Percentiles rank a stretch among this genome's conserved stretches.
phyloP scores from a whole-genome alignment of 441 rosid species.

The Melastoma candidum region DNA sequence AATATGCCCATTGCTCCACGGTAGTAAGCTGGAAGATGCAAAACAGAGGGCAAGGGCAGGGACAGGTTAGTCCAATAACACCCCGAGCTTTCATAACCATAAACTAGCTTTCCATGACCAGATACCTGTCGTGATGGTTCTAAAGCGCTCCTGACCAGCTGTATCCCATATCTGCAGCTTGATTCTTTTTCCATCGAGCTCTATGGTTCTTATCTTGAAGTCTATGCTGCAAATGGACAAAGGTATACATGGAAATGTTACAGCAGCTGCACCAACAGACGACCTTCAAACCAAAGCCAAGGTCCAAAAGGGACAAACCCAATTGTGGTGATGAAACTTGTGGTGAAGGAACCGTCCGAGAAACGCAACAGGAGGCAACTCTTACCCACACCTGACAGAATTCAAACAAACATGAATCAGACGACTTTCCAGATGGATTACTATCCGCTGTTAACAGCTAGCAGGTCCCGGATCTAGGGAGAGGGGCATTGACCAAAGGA shows the following conservation, averaged over 20 bases:
- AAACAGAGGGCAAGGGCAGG: not conserved
- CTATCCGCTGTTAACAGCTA: too few relatives aligned
- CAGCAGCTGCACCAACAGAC: not conserved
- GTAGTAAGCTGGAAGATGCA: slow-evolving; percentile 42
- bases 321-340: slow-evolving; percentile 72
- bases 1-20: slow-evolving; percentile 78
- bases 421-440: too few relatives aligned
- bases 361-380: slow-evolving; percentile 66
- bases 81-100: not conserved
- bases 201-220: slow-evolving; percentile 74
- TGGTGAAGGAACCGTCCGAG: slow-evolving; percentile 73
- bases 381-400: slow-evolving; percentile 61
- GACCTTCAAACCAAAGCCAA: not conserved
- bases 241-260: too few relatives aligned
- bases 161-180: slow-evolving; percentile 82
- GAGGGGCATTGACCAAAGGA: too few relatives aligned
- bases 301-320: slow-evolving; percentile 36
- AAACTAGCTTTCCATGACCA: not conserved
- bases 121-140: slow-evolving; percentile 72
- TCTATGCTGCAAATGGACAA: slow-evolving; percentile 41
- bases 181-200: slow-evolving; percentile 68
- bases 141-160: slow-evolving; percentile 79
- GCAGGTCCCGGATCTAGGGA: too few relatives aligned
- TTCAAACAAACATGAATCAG: not conserved
- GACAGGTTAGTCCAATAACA: too few relatives aligned